A percentile compares a stretch with the other conserved stretches of the same genome.
phyloP scores from a whole-genome alignment of 345 rosid species.

The Pugionium cornutum region DNA sequence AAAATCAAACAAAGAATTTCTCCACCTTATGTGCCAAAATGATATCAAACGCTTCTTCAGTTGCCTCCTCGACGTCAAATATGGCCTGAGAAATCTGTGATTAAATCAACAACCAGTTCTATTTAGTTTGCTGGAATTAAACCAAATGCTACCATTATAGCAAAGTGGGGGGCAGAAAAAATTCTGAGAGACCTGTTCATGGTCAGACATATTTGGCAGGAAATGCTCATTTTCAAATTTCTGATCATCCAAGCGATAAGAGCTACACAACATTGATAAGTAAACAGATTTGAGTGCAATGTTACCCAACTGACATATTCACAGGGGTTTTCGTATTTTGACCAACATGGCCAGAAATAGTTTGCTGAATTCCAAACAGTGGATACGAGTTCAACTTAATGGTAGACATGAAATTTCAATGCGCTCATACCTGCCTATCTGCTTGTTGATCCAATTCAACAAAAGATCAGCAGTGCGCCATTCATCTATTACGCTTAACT shows the following conservation, averaged over 20 bases:
- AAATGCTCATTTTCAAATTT: slow-evolving; percentile 76
- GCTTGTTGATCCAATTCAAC: slow-evolving; percentile 89
- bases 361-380: neutral
- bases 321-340: neutral
- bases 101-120: slow-evolving; percentile 15
- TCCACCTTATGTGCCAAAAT: slow-evolving; percentile 72
- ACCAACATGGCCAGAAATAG: slow-evolving; percentile 5
- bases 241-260: slow-evolving; percentile 77
- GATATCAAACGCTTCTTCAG: slow-evolving; percentile 74
- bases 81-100: slow-evolving; percentile 83
- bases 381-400: slow-evolving; percentile 1
- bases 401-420: slow-evolving; percentile 4
- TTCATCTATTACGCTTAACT: slow-evolving; percentile 59
- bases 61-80: slow-evolving; percentile 92
- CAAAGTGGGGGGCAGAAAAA: slow-evolving; percentile 13
- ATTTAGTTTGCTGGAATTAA: slow-evolving; percentile 11
- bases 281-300: slow-evolving; percentile 5
- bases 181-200: slow-evolving; percentile 62
- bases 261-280: slow-evolving; percentile 48
- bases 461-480: slow-evolving; percentile 80
- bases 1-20: neutral
- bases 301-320: slow-evolving; percentile 4
- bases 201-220: slow-evolving; percentile 67
- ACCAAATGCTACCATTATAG: slow-evolving; percentile 3
- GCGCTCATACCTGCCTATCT: slow-evolving; percentile 67